Percentiles rank a stretch among this genome's conserved stretches.
Conservation (phyloP, 148 eudicot species). For the Rhododendron griersonianum region DNA sequence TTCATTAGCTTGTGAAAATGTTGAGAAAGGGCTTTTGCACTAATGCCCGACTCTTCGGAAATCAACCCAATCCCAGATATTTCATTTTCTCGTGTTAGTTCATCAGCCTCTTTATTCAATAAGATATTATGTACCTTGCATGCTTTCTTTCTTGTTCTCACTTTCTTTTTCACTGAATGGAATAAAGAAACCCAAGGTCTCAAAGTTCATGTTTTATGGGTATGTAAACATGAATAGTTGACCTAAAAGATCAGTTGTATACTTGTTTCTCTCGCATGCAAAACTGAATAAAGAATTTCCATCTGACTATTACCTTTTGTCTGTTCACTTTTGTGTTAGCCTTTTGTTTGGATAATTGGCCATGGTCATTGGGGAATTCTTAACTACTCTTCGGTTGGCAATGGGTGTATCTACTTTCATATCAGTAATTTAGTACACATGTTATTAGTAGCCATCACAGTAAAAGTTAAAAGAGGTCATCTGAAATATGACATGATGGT, state of each 20-base stretch:
- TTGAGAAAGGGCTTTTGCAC: background rate
- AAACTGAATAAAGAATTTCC: background rate
- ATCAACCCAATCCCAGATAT: background rate
- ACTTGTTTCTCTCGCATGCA: background rate
- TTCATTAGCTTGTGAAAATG: background rate
- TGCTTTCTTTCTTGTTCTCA: background rate
- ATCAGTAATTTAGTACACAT: background rate
- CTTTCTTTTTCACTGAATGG: background rate
- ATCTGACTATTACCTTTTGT: background rate
- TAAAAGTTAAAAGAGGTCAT: background rate
- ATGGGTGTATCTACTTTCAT: background rate
- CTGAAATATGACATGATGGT: conserved; percentile 1
- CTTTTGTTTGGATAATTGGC: background rate
- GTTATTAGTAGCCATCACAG: background rate
- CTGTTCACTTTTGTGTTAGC: background rate
- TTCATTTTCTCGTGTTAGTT: background rate
- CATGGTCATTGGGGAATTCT: background rate
- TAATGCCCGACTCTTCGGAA: background rate
- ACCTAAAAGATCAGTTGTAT: background rate
- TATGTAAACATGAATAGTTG: background rate
- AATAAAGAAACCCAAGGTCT: background rate
- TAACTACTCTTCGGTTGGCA: background rate
- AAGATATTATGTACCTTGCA: background rate
- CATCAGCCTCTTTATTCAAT: background rate
- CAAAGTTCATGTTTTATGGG: background rate